Conservation (phyloP, 1,284 basidiomycete species). For the Cronartium ribicola region DNA sequence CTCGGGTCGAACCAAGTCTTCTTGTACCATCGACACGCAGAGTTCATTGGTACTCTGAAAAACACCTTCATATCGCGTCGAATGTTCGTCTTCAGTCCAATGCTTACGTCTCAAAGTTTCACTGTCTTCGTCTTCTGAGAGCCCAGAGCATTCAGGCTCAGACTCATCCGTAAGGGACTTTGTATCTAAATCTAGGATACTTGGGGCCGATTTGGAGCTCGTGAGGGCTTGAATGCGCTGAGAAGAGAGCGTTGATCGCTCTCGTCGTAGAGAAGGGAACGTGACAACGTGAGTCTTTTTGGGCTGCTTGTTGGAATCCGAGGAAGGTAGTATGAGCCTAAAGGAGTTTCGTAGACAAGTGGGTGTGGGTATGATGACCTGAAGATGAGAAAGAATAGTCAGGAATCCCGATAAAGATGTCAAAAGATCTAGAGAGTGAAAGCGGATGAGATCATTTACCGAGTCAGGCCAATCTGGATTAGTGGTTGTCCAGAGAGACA, state of each 20-base stretch:
- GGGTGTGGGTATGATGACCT: constrained; percentile 40
- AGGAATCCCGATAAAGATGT: not conserved
- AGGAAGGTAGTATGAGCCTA: constrained; percentile 16
- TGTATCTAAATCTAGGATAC: constrained; percentile 10
- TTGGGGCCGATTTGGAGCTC: constrained; percentile 3
- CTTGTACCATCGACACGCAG: constrained; percentile 6
- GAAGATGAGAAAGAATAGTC: not conserved
- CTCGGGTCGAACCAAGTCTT: not conserved
- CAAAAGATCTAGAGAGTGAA: constrained; percentile 4
- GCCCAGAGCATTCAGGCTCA: constrained; percentile 33
- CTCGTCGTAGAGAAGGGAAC: constrained; percentile 25
- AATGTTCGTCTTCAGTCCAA: constrained; percentile 34
- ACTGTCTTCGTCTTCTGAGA: constrained; percentile 18
- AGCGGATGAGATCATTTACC: constrained; percentile 7
- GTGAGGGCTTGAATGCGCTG: not conserved
- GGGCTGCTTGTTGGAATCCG: not conserved
- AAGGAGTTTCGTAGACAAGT: constrained; percentile 29
- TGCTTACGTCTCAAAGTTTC: not conserved
- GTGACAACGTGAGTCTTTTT: constrained; percentile 15
- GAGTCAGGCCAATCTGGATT: constrained; percentile 39
- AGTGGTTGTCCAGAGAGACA: constrained; percentile 24
- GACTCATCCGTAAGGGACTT: constrained; percentile 36
- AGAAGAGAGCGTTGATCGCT: constrained; percentile 17
- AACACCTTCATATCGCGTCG: constrained; percentile 30
- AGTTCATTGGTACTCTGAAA: constrained; percentile 38